Evolutionary conservation across 352 stramenopile genomes (phyloP).

Genomic region (Phytophthora agathidicida): DNA sequence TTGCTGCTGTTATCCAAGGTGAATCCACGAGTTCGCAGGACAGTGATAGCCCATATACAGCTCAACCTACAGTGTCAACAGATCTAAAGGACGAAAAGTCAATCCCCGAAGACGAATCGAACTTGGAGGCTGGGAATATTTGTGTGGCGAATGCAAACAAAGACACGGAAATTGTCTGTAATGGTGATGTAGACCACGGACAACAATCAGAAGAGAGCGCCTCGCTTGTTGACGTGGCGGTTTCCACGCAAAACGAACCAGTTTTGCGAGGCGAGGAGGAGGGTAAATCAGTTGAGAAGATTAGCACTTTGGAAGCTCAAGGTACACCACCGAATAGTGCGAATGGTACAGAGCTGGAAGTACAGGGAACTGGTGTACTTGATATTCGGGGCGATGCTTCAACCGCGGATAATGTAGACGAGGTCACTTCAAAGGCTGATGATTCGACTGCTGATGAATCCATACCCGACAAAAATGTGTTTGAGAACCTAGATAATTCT

Average conservation of each 20-base stretch:
- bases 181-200: background rate
- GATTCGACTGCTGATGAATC: background rate
- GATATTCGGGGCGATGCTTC: background rate
- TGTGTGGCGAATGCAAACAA: conserved; percentile 1
- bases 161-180: background rate
- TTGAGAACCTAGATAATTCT: too few relatives aligned
- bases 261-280: background rate
- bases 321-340: too few relatives aligned
- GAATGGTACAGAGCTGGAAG: background rate
- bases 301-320: too few relatives aligned
- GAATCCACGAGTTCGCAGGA: background rate
- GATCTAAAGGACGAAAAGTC: background rate
- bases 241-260: background rate
- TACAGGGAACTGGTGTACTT: background rate
- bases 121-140: background rate
- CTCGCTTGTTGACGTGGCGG: too few relatives aligned
- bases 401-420: background rate
- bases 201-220: background rate
- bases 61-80: background rate
- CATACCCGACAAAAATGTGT: background rate
- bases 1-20: background rate
- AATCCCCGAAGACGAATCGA: background rate
- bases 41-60: background rate
- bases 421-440: background rate
- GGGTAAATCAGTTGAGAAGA: background rate